Evolutionary conservation across 2,329 filamentous ascomycete genomes (phyloP).

Genomic region (Leptographium flavum): DNA sequence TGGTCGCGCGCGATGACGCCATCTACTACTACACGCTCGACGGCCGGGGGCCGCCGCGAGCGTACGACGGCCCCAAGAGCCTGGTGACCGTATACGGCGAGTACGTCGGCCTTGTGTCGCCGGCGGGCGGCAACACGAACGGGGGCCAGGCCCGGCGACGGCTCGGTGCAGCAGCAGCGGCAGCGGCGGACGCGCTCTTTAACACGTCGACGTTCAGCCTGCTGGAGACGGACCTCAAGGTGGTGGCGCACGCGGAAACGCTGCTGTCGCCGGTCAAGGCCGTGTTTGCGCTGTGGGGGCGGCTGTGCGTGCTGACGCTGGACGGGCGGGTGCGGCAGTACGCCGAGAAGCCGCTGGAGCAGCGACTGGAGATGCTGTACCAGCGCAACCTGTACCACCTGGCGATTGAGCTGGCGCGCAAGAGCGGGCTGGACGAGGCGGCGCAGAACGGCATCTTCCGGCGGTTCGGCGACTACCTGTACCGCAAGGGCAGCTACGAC

Average conservation of each 20-base stretch:
- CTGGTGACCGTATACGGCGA: conserved; percentile 66
- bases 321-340: conserved; percentile 89
- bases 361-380: conserved; percentile 86
- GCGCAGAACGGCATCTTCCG: conserved; percentile 89
- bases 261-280: conserved; percentile 66
- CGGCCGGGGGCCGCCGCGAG: conserved; percentile 74
- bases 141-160: too few species aligned
- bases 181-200: conserved; percentile 63
- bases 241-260: conserved; percentile 79
- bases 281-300: conserved; percentile 78
- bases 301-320: conserved; percentile 77
- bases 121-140: conserved; percentile 40
- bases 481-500: conserved; percentile 91
- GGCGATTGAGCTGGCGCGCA: conserved; percentile 85
- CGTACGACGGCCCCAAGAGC: conserved; percentile 84
- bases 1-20: conserved; percentile 89
- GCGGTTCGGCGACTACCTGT: conserved; percentile 85
- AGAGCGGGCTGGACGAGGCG: conserved; percentile 61
- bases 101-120: conserved; percentile 77
- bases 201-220: conserved; percentile 80
- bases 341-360: conserved; percentile 78
- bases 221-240: conserved; percentile 80
- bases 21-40: conserved; percentile 85
- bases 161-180: conserved; percentile 19
- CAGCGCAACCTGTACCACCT: conserved; percentile 85